phyloP scores from a whole-genome alignment of 768 basidiomycete species.

The Galerina marginata region DNA sequence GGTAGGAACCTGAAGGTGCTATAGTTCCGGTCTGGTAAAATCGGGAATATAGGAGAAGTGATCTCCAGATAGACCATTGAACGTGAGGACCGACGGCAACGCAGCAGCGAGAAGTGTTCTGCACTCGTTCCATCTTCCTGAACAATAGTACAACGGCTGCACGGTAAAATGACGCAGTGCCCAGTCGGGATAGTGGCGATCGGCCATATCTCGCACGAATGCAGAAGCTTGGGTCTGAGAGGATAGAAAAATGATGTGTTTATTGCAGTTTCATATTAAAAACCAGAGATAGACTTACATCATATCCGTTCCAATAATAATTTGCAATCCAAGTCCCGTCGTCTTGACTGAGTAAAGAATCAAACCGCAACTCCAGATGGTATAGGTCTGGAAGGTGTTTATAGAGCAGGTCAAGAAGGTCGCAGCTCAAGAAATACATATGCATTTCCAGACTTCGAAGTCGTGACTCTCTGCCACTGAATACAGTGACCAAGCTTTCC shows the following conservation, averaged over 20 bases:
- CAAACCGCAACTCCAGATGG: not conserved
- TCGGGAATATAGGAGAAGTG: slow-evolving; percentile 4
- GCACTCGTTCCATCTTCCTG: slow-evolving; percentile 7
- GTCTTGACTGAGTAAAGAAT: slow-evolving; percentile 1
- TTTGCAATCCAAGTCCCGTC: not conserved
- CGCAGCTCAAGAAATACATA: not conserved
- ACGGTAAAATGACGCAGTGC: slow-evolving; percentile 4
- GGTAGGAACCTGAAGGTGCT: not conserved
- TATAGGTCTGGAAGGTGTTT: not conserved
- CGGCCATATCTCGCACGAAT: not conserved
- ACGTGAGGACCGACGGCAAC: slow-evolving; percentile 11
- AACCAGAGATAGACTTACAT: not conserved
- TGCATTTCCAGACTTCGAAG: slow-evolving; percentile 4
- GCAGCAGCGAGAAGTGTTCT: not conserved
- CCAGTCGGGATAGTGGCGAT: slow-evolving; percentile 3
- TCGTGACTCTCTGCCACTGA: not conserved
- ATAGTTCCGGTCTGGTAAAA: not conserved
- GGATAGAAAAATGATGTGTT: not conserved
- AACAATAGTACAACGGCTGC: not conserved
- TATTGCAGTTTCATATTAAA: not conserved
- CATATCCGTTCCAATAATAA: not conserved
- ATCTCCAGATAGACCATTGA: slow-evolving; percentile 2
- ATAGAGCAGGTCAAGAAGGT: slow-evolving; percentile 2
- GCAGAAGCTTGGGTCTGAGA: not conserved
- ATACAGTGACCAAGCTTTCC: not conserved